Evolutionary conservation across 2,329 filamentous ascomycete genomes (phyloP).

Genomic region (Mycosphaerella sp.): DNA sequence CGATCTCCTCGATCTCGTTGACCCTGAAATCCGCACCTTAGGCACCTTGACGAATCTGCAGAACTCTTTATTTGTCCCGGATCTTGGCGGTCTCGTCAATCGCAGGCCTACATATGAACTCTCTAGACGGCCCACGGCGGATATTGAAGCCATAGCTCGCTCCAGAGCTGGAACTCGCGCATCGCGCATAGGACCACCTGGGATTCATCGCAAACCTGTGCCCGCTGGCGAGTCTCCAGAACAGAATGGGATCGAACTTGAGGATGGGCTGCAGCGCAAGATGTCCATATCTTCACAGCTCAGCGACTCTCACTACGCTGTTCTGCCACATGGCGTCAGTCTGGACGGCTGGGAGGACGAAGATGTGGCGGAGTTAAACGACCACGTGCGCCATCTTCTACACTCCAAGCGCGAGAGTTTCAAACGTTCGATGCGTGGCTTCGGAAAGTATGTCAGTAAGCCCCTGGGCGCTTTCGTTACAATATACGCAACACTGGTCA

Average conservation of each 20-base stretch:
- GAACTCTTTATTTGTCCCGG: constrained; percentile 80
- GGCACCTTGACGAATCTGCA: constrained; percentile 84
- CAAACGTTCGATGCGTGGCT: constrained; percentile 72
- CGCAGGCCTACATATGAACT: constrained; percentile 72
- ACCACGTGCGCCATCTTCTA: constrained; percentile 80
- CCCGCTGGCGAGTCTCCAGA: constrained; percentile 5
- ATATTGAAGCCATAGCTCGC: constrained; percentile 18
- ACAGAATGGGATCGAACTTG: constrained; percentile 21
- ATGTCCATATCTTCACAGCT: constrained; percentile 61
- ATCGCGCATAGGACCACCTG: constrained; percentile 9
- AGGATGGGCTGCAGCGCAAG: constrained; percentile 16
- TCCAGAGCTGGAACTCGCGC: constrained; percentile 22
- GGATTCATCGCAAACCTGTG: constrained; percentile 13
- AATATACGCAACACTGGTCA: constrained; percentile 75
- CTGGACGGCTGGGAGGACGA: constrained; percentile 68
- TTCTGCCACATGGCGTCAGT: constrained; percentile 66
- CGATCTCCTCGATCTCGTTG: constrained; percentile 63
- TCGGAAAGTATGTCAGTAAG: constrained; percentile 68
- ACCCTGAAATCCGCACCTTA: constrained; percentile 75
- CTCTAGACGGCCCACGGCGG: constrained; percentile 43
- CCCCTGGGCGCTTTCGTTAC: constrained; percentile 78
- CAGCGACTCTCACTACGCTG: constrained; percentile 67
- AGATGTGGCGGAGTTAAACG: constrained; percentile 72
- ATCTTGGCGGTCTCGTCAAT: constrained; percentile 70
- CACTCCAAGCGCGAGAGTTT: constrained; percentile 75